Evolutionary conservation across 2,329 filamentous ascomycete genomes (phyloP).

Genomic region (Penicillium sp.): DNA sequence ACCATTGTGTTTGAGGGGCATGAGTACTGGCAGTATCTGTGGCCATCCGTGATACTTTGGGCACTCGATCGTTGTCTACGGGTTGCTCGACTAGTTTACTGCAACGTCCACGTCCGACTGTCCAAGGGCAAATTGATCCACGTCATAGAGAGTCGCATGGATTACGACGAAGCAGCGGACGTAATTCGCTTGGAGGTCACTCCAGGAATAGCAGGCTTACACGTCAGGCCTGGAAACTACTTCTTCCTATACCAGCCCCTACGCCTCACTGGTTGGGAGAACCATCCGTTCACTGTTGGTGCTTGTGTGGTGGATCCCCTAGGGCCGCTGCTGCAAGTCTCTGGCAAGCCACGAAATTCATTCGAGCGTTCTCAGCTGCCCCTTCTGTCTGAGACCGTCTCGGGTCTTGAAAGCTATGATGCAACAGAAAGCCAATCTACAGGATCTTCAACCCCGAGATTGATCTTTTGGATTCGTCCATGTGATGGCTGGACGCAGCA

Average conservation of each 20-base stretch:
- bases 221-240: slow-evolving; percentile 50
- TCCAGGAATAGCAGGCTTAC: slow-evolving; percentile 35
- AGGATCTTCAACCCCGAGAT: slow-evolving; percentile 28
- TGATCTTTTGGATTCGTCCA: slow-evolving; percentile 54
- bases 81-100: slow-evolving; percentile 45
- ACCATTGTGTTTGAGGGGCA: slow-evolving; percentile 50
- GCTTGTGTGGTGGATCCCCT: slow-evolving; percentile 23
- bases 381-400: slow-evolving; percentile 25
- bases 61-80: slow-evolving; percentile 50
- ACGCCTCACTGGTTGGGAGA: slow-evolving; percentile 51
- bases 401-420: not conserved
- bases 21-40: slow-evolving; percentile 55
- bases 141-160: slow-evolving; percentile 42
- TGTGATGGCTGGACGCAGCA: slow-evolving; percentile 55
- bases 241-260: slow-evolving; percentile 55
- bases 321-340: not conserved
- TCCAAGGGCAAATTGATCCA: slow-evolving; percentile 21
- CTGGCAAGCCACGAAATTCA: slow-evolving; percentile 7
- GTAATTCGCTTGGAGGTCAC: slow-evolving; percentile 52
- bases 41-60: slow-evolving; percentile 54
- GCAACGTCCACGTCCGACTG: slow-evolving; percentile 44
- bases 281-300: slow-evolving; percentile 54
- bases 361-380: slow-evolving; percentile 28
- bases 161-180: slow-evolving; percentile 48
- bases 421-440: not conserved